Evolutionary conservation across 108 stramenopile species (phyloP).

Genomic region (Parmales sp.): DNA sequence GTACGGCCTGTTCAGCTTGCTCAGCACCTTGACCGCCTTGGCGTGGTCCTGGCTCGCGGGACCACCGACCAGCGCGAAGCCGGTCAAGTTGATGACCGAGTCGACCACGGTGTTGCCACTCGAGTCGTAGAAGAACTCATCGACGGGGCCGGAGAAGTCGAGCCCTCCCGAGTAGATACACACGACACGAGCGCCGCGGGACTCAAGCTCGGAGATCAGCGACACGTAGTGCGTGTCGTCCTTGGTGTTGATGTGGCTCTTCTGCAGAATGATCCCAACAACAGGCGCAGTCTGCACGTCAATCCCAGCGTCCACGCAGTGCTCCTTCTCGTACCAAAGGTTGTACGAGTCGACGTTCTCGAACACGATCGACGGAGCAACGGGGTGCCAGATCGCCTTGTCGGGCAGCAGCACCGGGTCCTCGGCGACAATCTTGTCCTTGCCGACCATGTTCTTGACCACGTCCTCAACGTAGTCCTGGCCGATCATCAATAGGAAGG

Average conservation of each 20-base stretch:
- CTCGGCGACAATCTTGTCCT: conserved; percentile 59
- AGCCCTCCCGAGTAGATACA: conserved; percentile 87
- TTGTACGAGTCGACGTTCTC: conserved; percentile 73
- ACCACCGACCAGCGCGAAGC: conserved; percentile 90
- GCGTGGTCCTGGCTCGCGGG: conserved; percentile 91
- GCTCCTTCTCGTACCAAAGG: conserved; percentile 84
- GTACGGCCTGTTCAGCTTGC: conserved; percentile 80
- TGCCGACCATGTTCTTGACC: conserved; percentile 60
- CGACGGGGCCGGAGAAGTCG: conserved; percentile 90
- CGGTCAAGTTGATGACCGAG: conserved; percentile 89
- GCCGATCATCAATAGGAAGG: conserved; percentile 80
- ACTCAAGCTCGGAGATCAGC: conserved; percentile 84
- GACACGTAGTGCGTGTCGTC: conserved; percentile 94
- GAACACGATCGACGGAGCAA: conserved; percentile 81
- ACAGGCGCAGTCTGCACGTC: conserved; percentile 72
- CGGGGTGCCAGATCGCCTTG: conserved; percentile 95
- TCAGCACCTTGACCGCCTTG: conserved; percentile 80
- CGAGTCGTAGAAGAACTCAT: conserved; percentile 80
- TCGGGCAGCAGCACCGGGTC: conserved; percentile 91
- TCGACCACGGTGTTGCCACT: conserved; percentile 73
- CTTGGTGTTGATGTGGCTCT: conserved; percentile 96
- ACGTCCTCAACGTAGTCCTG: conserved; percentile 79
- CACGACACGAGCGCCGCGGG: conserved; percentile 81
- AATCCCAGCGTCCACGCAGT: conserved; percentile 87
- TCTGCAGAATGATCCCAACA: conserved; percentile 86